Base-by-base conservation (phyloP, 164 flowering plant genomes). In the Aristolochia californica region DNA sequence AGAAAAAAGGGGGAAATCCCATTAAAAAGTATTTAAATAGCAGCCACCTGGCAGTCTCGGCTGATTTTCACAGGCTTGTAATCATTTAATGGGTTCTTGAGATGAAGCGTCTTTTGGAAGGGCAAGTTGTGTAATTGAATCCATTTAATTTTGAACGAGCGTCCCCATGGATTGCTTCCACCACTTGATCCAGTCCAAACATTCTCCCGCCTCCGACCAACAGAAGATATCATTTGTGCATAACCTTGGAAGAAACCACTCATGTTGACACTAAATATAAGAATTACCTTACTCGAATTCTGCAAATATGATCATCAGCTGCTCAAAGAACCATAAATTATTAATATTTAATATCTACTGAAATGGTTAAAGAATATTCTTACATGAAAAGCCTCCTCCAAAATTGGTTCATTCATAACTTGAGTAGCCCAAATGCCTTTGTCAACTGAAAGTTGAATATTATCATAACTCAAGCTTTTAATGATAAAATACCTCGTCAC, bases 171-270 rank as follows among this genome's bases (percentile, higher is more conserved):
- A 67, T 77, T 81, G 69, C 60, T 72, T 64, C 84, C 80, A 58
- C 80, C 79, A 70, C 67, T 69, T 57, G 83, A 84, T 65, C 75
- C 83, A 70, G 78, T 76, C 97, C 97, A 89, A 55, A 86, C 75
- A 62, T 78, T 76, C 57, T 89, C 97, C 49, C 90, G 75, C 72
- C 95, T 81, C 89, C 91, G 80, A 27, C 97, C 95, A 66, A 86
- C 83, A 58, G 91, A 72, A 57, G 97, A 86, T 78, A 82, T 75
- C 97, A 89, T 89, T 77, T 84, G 85, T 34, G 95, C 97, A 82
- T 86, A 89, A 48, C 97, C 95, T 86, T 89, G 95, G 80, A 89
- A 89, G 78, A 72, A 86, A 51, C 97, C 95, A 77, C 97, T 89
- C 89, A 83, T 84, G 81, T 86, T 89, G 78, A 89, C 90, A 73